phyloP scores from a whole-genome alignment of 2,329 filamentous ascomycete genomes.

The Coniochaeta ligniaria region DNA sequence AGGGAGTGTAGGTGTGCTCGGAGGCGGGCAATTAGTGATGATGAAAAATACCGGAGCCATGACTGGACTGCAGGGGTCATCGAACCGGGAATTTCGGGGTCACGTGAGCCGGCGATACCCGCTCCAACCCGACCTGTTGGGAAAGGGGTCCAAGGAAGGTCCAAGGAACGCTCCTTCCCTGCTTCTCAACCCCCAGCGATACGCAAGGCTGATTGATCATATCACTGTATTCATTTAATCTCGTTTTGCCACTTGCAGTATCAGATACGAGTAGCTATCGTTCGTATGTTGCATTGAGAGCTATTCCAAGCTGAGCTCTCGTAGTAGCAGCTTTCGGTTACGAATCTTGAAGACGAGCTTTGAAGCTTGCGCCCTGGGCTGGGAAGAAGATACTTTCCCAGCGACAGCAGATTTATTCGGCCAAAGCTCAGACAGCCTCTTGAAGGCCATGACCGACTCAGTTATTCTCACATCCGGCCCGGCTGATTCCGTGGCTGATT shows the following conservation, averaged over 20 bases:
- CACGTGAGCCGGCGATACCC: slow-evolving; percentile 1
- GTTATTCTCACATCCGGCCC: neutral
- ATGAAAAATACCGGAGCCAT: neutral
- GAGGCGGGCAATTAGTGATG: neutral
- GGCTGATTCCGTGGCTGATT: neutral
- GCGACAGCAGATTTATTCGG: too few relatives aligned
- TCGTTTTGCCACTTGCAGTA: neutral
- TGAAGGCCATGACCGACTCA: too few relatives aligned
- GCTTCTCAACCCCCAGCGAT: neutral
- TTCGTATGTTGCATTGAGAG: neutral
- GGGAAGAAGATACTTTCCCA: too few relatives aligned
- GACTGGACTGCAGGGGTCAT: neutral
- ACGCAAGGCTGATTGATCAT: neutral
- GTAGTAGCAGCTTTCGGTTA: neutral
- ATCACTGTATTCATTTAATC: too few relatives aligned
- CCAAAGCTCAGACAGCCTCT: too few relatives aligned
- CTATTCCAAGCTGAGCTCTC: neutral
- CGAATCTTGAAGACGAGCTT: neutral
- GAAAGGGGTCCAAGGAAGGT: neutral
- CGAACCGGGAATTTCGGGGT: neutral
- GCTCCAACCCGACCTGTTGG: neutral
- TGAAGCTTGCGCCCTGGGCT: too few relatives aligned
- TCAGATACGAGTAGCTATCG: too few relatives aligned
- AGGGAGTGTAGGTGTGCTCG: neutral
- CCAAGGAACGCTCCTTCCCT: neutral